Percentiles rank a stretch among this genome's conserved stretches.
These are phyloP conservation scores for Pholiota adiposa DNA, from an alignment of 1,284 basidiomycete genomes.

Conservation along the genomic window DNA sequence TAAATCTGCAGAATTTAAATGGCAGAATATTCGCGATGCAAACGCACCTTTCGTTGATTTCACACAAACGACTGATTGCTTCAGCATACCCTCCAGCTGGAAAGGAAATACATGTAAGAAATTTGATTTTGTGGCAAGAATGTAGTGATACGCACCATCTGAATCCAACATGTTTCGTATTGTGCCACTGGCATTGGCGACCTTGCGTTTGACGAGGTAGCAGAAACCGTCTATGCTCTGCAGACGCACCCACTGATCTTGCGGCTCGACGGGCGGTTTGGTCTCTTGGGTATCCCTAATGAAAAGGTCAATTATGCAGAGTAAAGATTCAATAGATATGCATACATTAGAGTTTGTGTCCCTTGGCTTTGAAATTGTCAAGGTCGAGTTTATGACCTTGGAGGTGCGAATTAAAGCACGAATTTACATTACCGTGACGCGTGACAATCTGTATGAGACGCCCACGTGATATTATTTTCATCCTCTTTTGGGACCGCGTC, in stretches of 20 bases:
- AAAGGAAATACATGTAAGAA: too few species aligned
- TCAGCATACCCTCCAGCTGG: slow-evolving; percentile 44
- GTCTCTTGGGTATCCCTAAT: background rate
- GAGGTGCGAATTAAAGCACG: too few species aligned
- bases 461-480: too few species aligned
- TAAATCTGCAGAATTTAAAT: background rate
- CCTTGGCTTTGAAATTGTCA: too few species aligned
- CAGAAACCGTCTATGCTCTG: slow-evolving; percentile 65
- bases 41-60: slow-evolving; percentile 42
- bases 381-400: too few species aligned
- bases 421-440: too few species aligned
- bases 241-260: slow-evolving; percentile 62
- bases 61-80: slow-evolving; percentile 43
- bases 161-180: slow-evolving; percentile 52
- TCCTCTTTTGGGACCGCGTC: too few species aligned
- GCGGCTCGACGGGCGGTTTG: background rate
- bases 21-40: background rate
- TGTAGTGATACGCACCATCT: slow-evolving; percentile 34
- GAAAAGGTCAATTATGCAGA: too few species aligned
- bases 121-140: too few species aligned
- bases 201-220: slow-evolving; percentile 60
- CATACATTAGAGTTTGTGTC: too few species aligned
- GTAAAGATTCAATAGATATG: too few species aligned
- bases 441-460: too few species aligned
- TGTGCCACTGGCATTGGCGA: slow-evolving; percentile 60